Evolutionary conservation across 805 yeast genomes (phyloP), one percentile per base, ranked within the genome.

Genomic region (Candida ficus): DNA sequence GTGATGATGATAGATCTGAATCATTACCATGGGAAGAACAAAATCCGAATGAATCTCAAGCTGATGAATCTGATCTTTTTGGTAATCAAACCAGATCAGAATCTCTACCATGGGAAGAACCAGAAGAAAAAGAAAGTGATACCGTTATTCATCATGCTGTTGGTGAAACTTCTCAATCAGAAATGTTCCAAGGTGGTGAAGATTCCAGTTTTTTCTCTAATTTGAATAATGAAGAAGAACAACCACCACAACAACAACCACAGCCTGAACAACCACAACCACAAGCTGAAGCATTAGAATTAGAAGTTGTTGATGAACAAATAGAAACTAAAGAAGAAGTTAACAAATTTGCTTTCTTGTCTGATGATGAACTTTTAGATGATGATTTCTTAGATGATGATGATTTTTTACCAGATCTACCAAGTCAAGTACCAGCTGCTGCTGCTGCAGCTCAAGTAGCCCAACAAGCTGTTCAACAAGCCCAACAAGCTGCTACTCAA

Each of bases 361-460:
- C 47, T 30, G 55, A 49, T 33, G 52, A 50, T 4, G 31, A 16
- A 1, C 10, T 48, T 5, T 23, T 46, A 1, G 45, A 37, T 10
- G 40, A 41, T n/a, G 49, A 47, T n/a, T 16, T 39, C n/a, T 14
- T 34, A 16, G 76, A 71, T 41, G 70, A 66, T 40, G 74, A 68
- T 39, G 71, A 67, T 27, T 52, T 54, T 4, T 39, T 58, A 14
- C 62, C 61, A 0, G 63, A 62, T 8, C 12, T 18, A 14, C 18
- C 20, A 39, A 17, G 5, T 10, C 22, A 16, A 4, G 17, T 8
- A 5, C 20, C 23, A 17, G 12, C 12, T 17, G 27, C 16, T 52
- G 39, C 33, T 17, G 23, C 23, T 19, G 33, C 17, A 25, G 39
- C n/a, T n/a, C n/a, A 37, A 9, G 28, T 27, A 39, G 22, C 18